Conservation (phyloP, 306 rosid species). For the Echinosophora koreensis region DNA sequence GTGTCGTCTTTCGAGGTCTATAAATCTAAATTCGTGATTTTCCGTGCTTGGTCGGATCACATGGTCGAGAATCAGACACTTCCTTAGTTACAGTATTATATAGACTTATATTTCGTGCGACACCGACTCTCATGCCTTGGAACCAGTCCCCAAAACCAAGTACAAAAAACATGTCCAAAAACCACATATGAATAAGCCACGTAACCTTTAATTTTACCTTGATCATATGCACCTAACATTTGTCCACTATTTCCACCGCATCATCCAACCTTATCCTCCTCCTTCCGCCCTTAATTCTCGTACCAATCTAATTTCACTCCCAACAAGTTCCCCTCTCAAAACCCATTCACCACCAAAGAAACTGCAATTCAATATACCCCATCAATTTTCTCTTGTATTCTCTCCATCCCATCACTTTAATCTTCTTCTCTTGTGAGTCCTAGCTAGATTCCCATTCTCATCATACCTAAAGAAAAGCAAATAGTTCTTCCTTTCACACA, state of each 20-base stretch:
- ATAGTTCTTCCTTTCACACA: not conserved
- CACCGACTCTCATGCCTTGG: slow-evolving; percentile 29
- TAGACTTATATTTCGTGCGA: not conserved
- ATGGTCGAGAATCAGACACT: slow-evolving; percentile 12
- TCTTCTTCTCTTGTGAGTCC: not conserved
- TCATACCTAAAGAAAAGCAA: slow-evolving; percentile 1
- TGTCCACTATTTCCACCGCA: slow-evolving; percentile 47
- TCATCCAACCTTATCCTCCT: slow-evolving; percentile 33
- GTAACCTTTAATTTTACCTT: slow-evolving; percentile 1
- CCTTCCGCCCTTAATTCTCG: not conserved
- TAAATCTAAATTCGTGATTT: not conserved
- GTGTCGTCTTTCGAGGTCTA: not conserved
- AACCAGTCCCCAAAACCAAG: not conserved
- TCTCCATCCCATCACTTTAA: not conserved
- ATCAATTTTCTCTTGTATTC: not conserved
- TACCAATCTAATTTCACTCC: not conserved
- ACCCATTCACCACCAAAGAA: not conserved
- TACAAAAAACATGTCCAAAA: slow-evolving; percentile 5
- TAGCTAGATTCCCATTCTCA: slow-evolving; percentile 7
- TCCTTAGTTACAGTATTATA: too few relatives aligned
- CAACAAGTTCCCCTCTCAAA: too few relatives aligned
- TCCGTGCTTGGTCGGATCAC: not conserved
- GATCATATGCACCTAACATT: slow-evolving; percentile 30
- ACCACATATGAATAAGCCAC: slow-evolving; percentile 32
- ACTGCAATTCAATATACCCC: not conserved